Percentiles rank a stretch among this genome's conserved stretches.
Conservation (phyloP, 352 stramenopile genomes). For the Phytophthora sansomeana region DNA sequence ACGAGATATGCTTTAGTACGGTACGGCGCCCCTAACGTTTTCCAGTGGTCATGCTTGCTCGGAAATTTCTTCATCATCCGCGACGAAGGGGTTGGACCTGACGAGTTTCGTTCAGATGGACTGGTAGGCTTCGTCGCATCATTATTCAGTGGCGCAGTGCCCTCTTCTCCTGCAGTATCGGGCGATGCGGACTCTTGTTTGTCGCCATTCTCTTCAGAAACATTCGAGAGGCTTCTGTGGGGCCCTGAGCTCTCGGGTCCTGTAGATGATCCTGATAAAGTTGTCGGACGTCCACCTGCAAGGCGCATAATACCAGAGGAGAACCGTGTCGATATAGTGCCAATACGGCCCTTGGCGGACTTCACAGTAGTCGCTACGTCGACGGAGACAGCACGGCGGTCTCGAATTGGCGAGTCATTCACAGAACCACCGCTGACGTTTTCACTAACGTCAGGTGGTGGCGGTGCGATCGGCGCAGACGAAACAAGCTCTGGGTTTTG, state of each 20-base stretch:
- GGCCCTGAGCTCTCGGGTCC: constrained; percentile 21
- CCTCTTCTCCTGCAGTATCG: constrained; percentile 31
- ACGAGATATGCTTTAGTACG: constrained; percentile 85
- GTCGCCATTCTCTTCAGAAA: constrained; percentile 36
- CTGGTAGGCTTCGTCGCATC: constrained; percentile 29
- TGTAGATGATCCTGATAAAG: constrained; percentile 30
- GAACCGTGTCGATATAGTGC: constrained; percentile 79
- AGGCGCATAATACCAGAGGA: constrained; percentile 74
- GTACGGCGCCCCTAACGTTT: constrained; percentile 64
- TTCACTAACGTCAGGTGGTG: constrained; percentile 23
- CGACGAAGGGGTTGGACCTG: constrained; percentile 23
- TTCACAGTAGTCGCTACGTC: constrained; percentile 68
- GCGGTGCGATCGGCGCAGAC: constrained; percentile 28
- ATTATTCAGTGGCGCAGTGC: constrained; percentile 10
- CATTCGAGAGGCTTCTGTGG: constrained; percentile 36
- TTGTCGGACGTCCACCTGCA: constrained; percentile 32
- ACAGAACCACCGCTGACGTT: constrained; percentile 4
- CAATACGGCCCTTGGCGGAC: constrained; percentile 67
- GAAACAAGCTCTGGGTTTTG: constrained; percentile 34
- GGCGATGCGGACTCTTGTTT: constrained; percentile 29
- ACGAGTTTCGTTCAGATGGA: constrained; percentile 26
- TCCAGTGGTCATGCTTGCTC: constrained; percentile 74
- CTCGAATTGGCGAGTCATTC: constrained; percentile 28
- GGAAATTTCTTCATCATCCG: constrained; percentile 46
- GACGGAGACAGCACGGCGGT: constrained; percentile 47